Evolutionary conservation across 2,329 filamentous ascomycete species (phyloP).

Genomic region (Aspergillus nomiae): DNA sequence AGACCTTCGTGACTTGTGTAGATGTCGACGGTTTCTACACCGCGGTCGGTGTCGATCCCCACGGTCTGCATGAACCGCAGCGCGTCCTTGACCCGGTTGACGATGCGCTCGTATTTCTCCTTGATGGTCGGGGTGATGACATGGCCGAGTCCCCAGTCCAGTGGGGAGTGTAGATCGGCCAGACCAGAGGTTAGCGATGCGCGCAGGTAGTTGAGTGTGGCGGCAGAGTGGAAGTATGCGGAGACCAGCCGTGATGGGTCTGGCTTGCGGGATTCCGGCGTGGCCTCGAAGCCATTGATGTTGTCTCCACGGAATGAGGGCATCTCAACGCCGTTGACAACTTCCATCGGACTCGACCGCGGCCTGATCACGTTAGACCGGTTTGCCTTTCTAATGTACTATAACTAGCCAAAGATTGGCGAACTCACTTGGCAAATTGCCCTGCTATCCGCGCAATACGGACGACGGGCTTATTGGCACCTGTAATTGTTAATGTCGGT

Average conservation of each 20-base stretch:
- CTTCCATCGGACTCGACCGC: conserved; percentile 82
- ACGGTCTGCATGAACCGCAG: conserved; percentile 93
- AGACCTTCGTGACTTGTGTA: conserved; percentile 96
- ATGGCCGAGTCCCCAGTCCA: conserved; percentile 94
- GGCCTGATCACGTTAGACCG: conserved; percentile 51
- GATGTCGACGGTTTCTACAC: conserved; percentile 88
- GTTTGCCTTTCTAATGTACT: background rate
- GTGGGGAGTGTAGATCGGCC: conserved; percentile 86
- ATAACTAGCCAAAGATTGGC: background rate
- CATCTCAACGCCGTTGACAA: conserved; percentile 75
- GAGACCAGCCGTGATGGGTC: conserved; percentile 83
- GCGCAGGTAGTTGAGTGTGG: conserved; percentile 90
- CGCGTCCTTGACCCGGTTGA: conserved; percentile 83
- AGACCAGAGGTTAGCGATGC: conserved; percentile 82
- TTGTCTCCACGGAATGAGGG: conserved; percentile 95
- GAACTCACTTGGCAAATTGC: conserved; percentile 79
- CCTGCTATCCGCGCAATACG: conserved; percentile 95
- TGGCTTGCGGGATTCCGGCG: conserved; percentile 71
- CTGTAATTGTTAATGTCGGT: conserved; percentile 24
- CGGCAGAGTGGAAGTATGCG: conserved; percentile 94
- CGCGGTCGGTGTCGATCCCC: conserved; percentile 80
- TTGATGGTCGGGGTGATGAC: conserved; percentile 82
- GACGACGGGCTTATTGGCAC: conserved; percentile 75
- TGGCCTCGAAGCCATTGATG: conserved; percentile 75
- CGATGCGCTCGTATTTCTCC: conserved; percentile 81